Percentiles rank a stretch among this genome's conserved stretches.
Conservation (phyloP, 257 asterid species). For the Solanum phureja region DNA sequence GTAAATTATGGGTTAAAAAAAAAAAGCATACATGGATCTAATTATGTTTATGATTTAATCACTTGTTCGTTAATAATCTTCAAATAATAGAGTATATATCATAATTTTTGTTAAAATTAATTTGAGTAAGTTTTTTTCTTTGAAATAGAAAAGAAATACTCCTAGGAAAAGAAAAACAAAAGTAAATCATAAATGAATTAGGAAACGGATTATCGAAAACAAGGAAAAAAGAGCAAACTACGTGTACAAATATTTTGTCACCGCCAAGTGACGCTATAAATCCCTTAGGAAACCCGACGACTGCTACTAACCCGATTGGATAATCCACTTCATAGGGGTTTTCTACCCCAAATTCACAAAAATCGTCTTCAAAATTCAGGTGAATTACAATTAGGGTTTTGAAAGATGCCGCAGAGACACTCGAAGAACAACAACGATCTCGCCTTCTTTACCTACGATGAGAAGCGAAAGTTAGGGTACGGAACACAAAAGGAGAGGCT, state of each 20-base stretch:
- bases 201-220: not conserved
- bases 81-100: not conserved
- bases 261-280: not conserved
- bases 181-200: not conserved
- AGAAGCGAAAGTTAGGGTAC: conserved; percentile 92
- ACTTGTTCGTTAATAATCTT: not conserved
- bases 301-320: not conserved
- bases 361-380: not conserved
- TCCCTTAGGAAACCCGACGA: not conserved
- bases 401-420: conserved; percentile 90
- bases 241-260: not conserved
- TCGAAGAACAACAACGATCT: conserved; percentile 97
- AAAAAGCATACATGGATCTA: not conserved
- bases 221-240: not conserved
- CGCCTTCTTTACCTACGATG: conserved; percentile 93
- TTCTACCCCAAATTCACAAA: not conserved
- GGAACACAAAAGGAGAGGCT: conserved; percentile 94
- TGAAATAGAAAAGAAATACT: not conserved
- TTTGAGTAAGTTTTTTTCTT: not conserved
- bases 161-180: not conserved
- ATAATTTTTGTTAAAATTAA: not conserved
- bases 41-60: not conserved
- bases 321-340: not conserved
- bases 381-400: not conserved
- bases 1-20: not conserved